Evolutionary conservation across 2,329 filamentous ascomycete genomes (phyloP), one percentile per base, ranked within the genome.

Genomic region (Rhynchosporium agropyri): DNA sequence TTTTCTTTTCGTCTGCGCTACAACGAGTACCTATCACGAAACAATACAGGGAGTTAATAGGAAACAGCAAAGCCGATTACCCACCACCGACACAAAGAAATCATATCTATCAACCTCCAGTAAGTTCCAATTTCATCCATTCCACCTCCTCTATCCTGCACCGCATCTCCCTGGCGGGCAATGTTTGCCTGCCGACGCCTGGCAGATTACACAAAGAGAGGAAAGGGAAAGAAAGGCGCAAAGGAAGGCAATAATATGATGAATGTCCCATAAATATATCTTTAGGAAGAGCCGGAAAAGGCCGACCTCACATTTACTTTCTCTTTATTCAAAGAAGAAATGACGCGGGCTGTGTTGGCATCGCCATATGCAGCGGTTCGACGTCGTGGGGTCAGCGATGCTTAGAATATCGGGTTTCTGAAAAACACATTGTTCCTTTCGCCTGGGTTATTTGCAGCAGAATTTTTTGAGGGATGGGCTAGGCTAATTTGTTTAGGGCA

Each of bases 261-360:
- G 71, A 73, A 61, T 70, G 70, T 68, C 66, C 68, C 69, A 65
- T 53, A 65, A 20, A 60, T 43, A 64, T 63, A 71, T 70, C 66
- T 70, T 70, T 71, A 73, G 71, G 71, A 73, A 73, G 71, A 73
- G 71, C 71, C 71, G 71, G 65, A 67, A 66, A 62, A 72, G 69
- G 71, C 70, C 58, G 65, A 58, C 67, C 55, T 56, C 61, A 31
- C 64, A 61, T 54, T 20, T 36, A 36, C 9, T 36, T 36, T 36
- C 33, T 6, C 33, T 20, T 20, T 20, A 20, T 20, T 20, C 20
- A 20, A 36, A 36, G 6, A 36, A 28, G n/a, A 42, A 51, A 49
- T 9, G 15, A 49, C 28, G 36, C 20, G 45, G 48, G 59, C 58
- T 57, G 67, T 65, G 66, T 63, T 66, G 60, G 70, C 65, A 72